Conservation (phyloP, 2,329 filamentous ascomycete genomes). For the Penicillium janthinellum region DNA sequence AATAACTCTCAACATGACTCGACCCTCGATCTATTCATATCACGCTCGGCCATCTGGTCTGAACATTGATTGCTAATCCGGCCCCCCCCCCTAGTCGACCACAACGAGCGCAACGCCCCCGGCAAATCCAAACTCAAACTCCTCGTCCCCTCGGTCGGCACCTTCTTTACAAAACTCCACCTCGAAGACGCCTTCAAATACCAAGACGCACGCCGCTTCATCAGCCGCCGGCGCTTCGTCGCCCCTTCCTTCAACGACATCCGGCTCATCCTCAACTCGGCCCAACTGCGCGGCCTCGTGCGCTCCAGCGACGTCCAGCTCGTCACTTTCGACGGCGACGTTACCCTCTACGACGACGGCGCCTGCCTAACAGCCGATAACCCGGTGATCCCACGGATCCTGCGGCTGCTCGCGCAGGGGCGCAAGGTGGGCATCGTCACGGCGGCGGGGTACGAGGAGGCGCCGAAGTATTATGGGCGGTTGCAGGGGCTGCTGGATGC, state of each 20-base stretch:
- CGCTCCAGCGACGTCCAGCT: constrained; percentile 72
- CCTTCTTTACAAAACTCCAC: constrained; percentile 86
- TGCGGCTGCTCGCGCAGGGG: constrained; percentile 72
- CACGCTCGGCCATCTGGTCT: not conserved
- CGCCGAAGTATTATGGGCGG: constrained; percentile 80
- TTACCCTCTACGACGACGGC: constrained; percentile 92
- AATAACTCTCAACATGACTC: not conserved
- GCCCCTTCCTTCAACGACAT: constrained; percentile 97
- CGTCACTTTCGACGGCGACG: constrained; percentile 95
- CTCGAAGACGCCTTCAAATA: constrained; percentile 89
- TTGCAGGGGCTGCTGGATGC: constrained; percentile 85
- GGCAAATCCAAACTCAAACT: constrained; percentile 88
- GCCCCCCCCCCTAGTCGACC: constrained; percentile 57
- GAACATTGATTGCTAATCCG: not conserved
- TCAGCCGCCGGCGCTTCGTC: constrained; percentile 89
- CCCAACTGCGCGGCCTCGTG: constrained; percentile 89
- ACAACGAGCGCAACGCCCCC: constrained; percentile 68
- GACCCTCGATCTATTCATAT: not conserved
- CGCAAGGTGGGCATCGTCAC: constrained; percentile 94
- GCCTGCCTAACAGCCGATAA: constrained; percentile 73
- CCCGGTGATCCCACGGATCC: constrained; percentile 70
- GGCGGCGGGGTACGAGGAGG: constrained; percentile 90
- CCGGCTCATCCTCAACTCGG: constrained; percentile 87
- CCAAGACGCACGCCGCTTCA: constrained; percentile 82
- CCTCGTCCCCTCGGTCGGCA: constrained; percentile 86